A percentile compares a stretch with the other conserved stretches of the same genome.
Evolutionary conservation across 768 basidiomycete species (phyloP).

Genomic region (Gautieria morchelliformis): DNA sequence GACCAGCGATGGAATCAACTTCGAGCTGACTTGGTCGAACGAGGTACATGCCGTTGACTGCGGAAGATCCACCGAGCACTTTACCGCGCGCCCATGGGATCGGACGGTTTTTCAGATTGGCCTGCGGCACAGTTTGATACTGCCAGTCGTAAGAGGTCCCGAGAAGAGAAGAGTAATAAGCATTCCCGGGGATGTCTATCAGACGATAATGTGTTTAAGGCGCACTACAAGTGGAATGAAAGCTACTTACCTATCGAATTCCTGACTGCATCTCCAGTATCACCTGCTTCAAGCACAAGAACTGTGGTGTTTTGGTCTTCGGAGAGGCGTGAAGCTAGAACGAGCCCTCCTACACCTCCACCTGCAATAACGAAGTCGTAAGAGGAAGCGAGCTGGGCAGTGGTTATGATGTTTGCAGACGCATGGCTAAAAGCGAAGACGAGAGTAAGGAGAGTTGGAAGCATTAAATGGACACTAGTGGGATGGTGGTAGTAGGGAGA

Average conservation of each 20-base stretch:
- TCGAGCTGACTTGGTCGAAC: slow-evolving; percentile 43
- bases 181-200: slow-evolving; percentile 39
- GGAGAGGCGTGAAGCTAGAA: slow-evolving; percentile 35
- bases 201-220: background rate
- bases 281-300: slow-evolving; percentile 23
- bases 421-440: background rate
- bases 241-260: slow-evolving; percentile 8
- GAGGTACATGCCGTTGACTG: slow-evolving; percentile 62
- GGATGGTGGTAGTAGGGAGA: too few relatives aligned
- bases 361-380: slow-evolving; percentile 51
- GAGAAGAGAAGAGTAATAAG: slow-evolving; percentile 43
- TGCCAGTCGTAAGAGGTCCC: slow-evolving; percentile 45
- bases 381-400: slow-evolving; percentile 26
- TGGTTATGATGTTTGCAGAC: slow-evolving; percentile 28
- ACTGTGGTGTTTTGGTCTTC: slow-evolving; percentile 36
- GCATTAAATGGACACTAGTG: background rate
- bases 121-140: slow-evolving; percentile 40
- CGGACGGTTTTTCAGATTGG: slow-evolving; percentile 30
- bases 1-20: slow-evolving; percentile 35
- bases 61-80: slow-evolving; percentile 59
- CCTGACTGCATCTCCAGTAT: slow-evolving; percentile 7
- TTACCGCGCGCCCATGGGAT: slow-evolving; percentile 56
- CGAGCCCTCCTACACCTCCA: slow-evolving; percentile 39
- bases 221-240: background rate
- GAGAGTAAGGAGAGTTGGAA: background rate